Percentiles rank a stretch among this genome's conserved stretches.
These are phyloP conservation scores for Globisporangium rhizosaccharum DNA, from an alignment of 352 stramenopile genomes.

Conservation along the genomic window DNA sequence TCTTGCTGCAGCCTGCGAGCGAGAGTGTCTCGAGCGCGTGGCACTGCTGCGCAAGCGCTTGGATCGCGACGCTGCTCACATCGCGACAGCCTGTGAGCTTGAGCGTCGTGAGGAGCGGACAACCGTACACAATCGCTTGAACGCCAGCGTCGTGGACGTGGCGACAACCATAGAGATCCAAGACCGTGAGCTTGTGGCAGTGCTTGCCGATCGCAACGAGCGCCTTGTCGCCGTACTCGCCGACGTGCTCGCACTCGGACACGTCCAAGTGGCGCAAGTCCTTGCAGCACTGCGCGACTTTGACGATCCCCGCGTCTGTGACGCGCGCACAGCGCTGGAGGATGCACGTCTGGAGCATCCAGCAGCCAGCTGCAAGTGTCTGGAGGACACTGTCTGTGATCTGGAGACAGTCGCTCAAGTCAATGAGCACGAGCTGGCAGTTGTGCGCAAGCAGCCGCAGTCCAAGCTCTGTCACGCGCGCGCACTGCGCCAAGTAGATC, in stretches of 20 bases:
- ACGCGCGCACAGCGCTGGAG: constrained; percentile 75
- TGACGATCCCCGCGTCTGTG: constrained; percentile 82
- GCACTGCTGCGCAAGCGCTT: constrained; percentile 68
- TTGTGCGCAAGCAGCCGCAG: constrained; percentile 86
- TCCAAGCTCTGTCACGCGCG: constrained; percentile 83
- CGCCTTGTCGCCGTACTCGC: constrained; percentile 91
- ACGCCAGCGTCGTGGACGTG: constrained; percentile 83
- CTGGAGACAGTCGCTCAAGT: constrained; percentile 83
- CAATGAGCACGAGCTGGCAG: constrained; percentile 72
- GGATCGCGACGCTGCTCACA: constrained; percentile 72
- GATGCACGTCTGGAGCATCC: constrained; percentile 78
- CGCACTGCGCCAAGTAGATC: constrained; percentile 78
- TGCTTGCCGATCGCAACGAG: constrained; percentile 85
- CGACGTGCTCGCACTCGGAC: constrained; percentile 77
- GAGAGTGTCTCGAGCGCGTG: constrained; percentile 69
- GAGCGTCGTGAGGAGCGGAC: constrained; percentile 76
- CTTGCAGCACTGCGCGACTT: constrained; percentile 85
- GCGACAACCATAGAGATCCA: constrained; percentile 87
- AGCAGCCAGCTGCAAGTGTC: constrained; percentile 84
- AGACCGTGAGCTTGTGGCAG: constrained; percentile 62
- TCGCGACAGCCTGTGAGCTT: constrained; percentile 82
- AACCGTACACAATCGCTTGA: constrained; percentile 78
- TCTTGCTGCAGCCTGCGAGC: constrained; percentile 76
- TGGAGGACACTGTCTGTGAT: constrained; percentile 81
- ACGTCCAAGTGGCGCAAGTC: constrained; percentile 78